Evolutionary conservation across 2,329 filamentous ascomycete genomes (phyloP), one percentile per base, ranked within the genome.

Genomic region (Ophiognomonia clavigignenti-juglandacearum): DNA sequence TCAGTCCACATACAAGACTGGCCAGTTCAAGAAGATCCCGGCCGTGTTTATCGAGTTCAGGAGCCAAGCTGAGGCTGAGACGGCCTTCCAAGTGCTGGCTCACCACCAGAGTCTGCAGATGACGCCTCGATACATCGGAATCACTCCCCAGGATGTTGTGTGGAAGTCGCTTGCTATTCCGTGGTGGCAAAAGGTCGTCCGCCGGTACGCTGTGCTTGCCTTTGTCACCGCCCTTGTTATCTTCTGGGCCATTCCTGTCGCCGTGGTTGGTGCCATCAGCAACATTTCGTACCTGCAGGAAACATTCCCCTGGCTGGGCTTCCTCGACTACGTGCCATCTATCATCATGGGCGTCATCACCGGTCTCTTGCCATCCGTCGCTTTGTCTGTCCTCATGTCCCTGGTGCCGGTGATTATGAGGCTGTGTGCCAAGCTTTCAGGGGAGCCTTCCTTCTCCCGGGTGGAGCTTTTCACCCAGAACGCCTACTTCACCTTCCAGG

Each of bases 11-110:
- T 87, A 92, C 61, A 77, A 75, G 41, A 69, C 73, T 22, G 81
- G 86, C 43, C 76, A 86, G 32, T 80, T 74, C 38, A 77, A 82
- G 51, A 77, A 81, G 53, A 72, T 89, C 26, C 81, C 85, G 13
- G 85, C 89, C 19, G 88, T 93, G 10, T 98, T 98, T 58, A 83
- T 98, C 54, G 91, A 97, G 62, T 98, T 97, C 60, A 75, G 80
- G 52, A 82, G 77, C 2, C 88, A 96, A 62, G 79, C 85, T 46
- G 86, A 88, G 47, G 93, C 93, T 13, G 91, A 98, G 65, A 77
- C 80, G 44, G 92, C 92, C 13, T 92, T 82, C 63, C 93, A 98
- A 64, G 83, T 86, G 20, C 75, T 97, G 8, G 83, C 90, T 3
- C 90, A 96, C 65, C 90, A 96, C 66, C 83, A 88, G 48, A 85